These are phyloP conservation scores for Cudoniella acicularis DNA, from an alignment of 495 filamentous ascomycete species.

Conservation along the genomic window DNA sequence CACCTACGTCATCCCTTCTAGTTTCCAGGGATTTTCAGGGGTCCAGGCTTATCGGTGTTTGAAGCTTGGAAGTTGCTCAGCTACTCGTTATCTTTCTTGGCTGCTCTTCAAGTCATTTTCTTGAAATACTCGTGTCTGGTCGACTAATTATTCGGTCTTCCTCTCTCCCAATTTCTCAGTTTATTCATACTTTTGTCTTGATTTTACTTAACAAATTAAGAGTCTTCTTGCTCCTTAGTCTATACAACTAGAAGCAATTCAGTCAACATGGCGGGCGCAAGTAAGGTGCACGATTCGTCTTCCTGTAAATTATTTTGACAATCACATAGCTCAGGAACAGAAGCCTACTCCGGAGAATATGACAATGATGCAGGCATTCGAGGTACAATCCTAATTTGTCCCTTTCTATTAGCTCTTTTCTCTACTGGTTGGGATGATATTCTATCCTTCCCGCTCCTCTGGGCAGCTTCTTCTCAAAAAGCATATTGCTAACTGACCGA, in stretches of 20 bases:
- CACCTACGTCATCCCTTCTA: neutral
- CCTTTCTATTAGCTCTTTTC: too few species aligned
- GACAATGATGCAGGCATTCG: constrained; percentile 68
- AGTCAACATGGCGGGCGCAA: neutral
- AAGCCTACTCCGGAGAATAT: constrained; percentile 46
- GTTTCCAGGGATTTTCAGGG: neutral
- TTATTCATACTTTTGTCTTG: too few species aligned
- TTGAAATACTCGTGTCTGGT: too few species aligned
- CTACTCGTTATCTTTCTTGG: constrained; percentile 2
- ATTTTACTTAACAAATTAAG: too few species aligned
- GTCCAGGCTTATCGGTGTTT: constrained; percentile 1
- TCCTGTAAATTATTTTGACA: neutral
- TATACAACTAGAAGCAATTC: too few species aligned
- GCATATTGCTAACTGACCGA: too few species aligned
- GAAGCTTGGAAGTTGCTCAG: constrained; percentile 1
- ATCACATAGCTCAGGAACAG: constrained; percentile 11
- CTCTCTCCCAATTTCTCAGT: neutral
- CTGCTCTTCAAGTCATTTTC: too few species aligned
- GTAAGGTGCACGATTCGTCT: neutral
- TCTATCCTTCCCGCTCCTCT: too few species aligned
- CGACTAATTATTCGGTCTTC: neutral
- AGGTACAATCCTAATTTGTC: too few species aligned
- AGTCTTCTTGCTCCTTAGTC: too few species aligned
- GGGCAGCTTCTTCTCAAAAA: too few species aligned
- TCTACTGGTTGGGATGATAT: too few species aligned